phyloP scores from a whole-genome alignment of 2,329 filamentous ascomycete species.

The Pseudogymnoascus sp. region DNA sequence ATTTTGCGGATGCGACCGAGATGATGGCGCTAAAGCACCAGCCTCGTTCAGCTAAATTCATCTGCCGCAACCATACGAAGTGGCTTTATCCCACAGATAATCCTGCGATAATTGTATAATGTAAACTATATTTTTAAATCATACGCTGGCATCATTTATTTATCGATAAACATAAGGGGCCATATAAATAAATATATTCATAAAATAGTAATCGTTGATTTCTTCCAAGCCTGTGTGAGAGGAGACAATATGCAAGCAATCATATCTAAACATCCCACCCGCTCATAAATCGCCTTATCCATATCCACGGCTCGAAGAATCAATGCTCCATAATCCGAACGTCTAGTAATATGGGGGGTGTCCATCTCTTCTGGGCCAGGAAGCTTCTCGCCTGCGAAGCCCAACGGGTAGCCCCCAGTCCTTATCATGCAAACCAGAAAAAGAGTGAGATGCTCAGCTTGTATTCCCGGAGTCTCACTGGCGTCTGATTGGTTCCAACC shows the following conservation, averaged over 20 bases:
- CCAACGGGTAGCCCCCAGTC: neutral
- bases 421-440: neutral
- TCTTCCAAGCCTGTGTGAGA: neutral
- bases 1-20: neutral
- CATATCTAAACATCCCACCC: neutral
- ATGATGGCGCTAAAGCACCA: too few species aligned
- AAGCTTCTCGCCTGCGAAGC: neutral
- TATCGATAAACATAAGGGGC: too few species aligned
- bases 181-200: neutral
- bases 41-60: too few species aligned
- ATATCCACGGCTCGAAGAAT: neutral
- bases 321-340: neutral
- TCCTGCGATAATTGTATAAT: too few species aligned
- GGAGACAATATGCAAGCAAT: neutral
- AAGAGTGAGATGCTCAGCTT: neutral
- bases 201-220: neutral
- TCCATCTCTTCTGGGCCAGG: neutral
- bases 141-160: too few species aligned
- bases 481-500: neutral
- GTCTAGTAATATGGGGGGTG: neutral
- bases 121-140: too few species aligned
- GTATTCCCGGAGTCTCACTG: neutral
- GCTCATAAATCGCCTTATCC: neutral
- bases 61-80: too few species aligned
- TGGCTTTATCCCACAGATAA: too few species aligned